Base-by-base conservation (phyloP, 106 monocot species). In the Allium fistulosum region DNA sequence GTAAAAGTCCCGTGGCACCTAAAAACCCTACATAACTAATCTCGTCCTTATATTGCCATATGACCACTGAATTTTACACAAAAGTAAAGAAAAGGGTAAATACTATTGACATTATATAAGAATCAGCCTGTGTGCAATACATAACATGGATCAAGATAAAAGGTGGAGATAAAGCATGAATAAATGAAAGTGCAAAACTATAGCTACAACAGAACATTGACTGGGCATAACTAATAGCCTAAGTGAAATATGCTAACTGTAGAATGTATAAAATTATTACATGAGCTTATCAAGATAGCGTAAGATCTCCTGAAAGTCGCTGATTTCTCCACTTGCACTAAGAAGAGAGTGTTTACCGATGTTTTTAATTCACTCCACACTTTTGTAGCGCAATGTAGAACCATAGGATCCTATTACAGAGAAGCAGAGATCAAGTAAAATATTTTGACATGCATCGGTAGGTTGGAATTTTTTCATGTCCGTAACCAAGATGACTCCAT, bases 281-380 rank as follows among this genome's bases (percentile, higher is more conserved):
- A 85, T 84, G 13, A 92, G 64, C 69, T 92, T 87, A 72, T 92
- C 91, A 69, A 92, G 84, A 75, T 78, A 87, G 18, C 81, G 78
- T 69, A 88, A 69, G 49, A 92, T 92, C 78, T 88, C 92, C 71
- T 92, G 92, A 69, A 92, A 92, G 49, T 92, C 92, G 69, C 92
- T 92, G 22, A 85, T 69, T 85, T 92, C 92, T 62, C 92, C 92
- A 79, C 92, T 88, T 66, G 85, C 92, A 71, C 92, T 87, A 71
- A 92, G 79, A 57, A 92, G 75, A 66, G 88, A 80, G 71, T 92
- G 92, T 61, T 88, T 85, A 17, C 92, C 92, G 71, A 92, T 82
- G 18, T 78, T 15, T 58, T 92, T 88, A 22, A 92, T 83, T 53
- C 88, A 75, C 74, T 92, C 92, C 48, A 92, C 74, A 53, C 75